phyloP scores from a whole-genome alignment of 176 grass and related monocot species.

The Pontederia crassipes region DNA sequence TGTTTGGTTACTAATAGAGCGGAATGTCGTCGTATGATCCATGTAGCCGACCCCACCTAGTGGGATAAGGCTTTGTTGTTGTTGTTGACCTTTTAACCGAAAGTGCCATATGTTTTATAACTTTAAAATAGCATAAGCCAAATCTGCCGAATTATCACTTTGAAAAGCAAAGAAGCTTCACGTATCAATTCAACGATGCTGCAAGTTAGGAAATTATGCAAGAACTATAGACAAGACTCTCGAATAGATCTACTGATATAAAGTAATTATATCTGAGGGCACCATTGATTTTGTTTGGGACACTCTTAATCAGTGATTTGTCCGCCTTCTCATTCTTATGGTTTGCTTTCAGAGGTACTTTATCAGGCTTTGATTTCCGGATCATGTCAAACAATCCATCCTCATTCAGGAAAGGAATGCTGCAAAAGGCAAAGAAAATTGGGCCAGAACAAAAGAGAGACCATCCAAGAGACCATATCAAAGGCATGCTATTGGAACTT shows the following conservation, averaged over 20 bases:
- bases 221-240: too few relatives aligned
- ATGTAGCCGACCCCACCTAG: too few relatives aligned
- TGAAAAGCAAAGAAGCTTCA: too few relatives aligned
- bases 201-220: too few relatives aligned
- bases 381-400: conserved; percentile 98
- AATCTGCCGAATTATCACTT: too few relatives aligned
- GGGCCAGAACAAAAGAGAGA: conserved; percentile 18
- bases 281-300: conserved; percentile 68
- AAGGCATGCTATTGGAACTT: conserved; percentile 21
- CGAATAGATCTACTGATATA: neutral
- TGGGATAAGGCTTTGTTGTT: too few relatives aligned
- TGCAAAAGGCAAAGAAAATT: conserved; percentile 30
- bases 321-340: conserved; percentile 41
- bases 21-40: too few relatives aligned
- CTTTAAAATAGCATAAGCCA: too few relatives aligned
- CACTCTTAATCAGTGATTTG: conserved; percentile 44
- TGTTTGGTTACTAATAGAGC: too few relatives aligned
- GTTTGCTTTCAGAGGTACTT: conserved; percentile 34
- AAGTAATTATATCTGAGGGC: neutral
- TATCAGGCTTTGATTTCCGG: conserved; percentile 66
- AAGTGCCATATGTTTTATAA: too few relatives aligned
- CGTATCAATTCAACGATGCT: too few relatives aligned
- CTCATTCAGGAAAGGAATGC: conserved; percentile 74
- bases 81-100: too few relatives aligned
- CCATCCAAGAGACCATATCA: neutral